Evolutionary conservation across 176 grass and related monocot species (phyloP), one percentile per base, ranked within the genome.

Genomic region (Areca catechu): DNA sequence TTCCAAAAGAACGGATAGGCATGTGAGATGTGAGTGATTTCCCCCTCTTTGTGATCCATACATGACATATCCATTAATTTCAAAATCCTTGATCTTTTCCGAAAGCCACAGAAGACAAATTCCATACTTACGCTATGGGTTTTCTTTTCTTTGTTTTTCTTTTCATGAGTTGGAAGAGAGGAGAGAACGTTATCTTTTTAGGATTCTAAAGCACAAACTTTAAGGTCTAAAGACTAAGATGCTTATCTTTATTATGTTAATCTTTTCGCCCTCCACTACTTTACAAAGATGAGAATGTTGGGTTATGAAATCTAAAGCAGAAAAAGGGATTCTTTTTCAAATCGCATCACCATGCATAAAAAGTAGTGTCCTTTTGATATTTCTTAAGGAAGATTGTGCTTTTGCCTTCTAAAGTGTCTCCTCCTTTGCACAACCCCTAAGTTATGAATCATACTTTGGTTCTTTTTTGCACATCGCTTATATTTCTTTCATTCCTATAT

Each of bases 361-460:
- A 83, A 83, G 80, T 67, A 73, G 74, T 72, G 80, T 34, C 56
- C 74, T 66, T 83, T 83, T 83, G 67, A 62, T 77, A 73, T 71
- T 77, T 77, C 56, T 77, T 66, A 62, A 62, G 50, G 53, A 58
- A 72, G 63, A 52, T 54, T 67, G 28, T 15, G 21, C 67, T 63
- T 73, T 72, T 65, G 25, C 55, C 61, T 66, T 67, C 59, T 65
- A 82, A 76, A 71, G 61, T 72, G 56, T 16, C 61, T 62, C 56
- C n/a, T 48, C 63, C 78, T 81, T 75, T 81, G 71, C 78, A 74
- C 71, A 81, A 75, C 20, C 50, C 71, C 30, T 49, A 75, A 69
- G 71, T 81, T 74, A 73, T 81, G 78, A 69, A 74, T 80, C 70
- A 67, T 62, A 63, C 48, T 20, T 29, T 69, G 53, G 51, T 72